A percentile compares a stretch with the other conserved stretches of the same genome.
These are phyloP conservation scores for Nicotiana undulata DNA, from an alignment of 257 asterid genomes.

Conservation along the genomic window DNA sequence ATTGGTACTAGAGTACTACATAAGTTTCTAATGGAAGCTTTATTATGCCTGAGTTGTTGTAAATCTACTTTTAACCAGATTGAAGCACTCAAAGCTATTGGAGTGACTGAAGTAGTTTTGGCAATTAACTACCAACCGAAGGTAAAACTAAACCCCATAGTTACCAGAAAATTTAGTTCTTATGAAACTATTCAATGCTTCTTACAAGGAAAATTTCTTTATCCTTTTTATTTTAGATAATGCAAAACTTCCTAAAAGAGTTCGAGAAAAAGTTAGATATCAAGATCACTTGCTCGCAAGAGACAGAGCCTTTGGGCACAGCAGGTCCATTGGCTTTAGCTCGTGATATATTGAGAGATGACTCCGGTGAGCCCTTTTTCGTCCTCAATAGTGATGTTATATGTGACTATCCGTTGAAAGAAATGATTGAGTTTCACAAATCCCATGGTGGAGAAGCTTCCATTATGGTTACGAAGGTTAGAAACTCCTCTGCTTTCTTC, in stretches of 20 bases:
- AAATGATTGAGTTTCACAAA: slow-evolving; percentile 74
- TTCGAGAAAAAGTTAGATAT: slow-evolving; percentile 66
- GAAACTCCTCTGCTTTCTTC: background rate
- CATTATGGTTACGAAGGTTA: slow-evolving; percentile 61
- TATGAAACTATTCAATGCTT: background rate
- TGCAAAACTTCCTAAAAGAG: slow-evolving; percentile 76
- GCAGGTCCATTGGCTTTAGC: slow-evolving; percentile 97
- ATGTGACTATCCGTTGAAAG: slow-evolving; percentile 65
- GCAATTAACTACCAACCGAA: slow-evolving; percentile 97
- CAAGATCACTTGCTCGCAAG: slow-evolving; percentile 79
- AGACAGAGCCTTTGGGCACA: slow-evolving; percentile 89
- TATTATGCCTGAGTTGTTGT: background rate
- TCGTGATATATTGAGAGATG: slow-evolving; percentile 54
- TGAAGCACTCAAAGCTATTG: slow-evolving; percentile 85
- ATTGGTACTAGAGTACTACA: background rate
- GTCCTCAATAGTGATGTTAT: slow-evolving; percentile 84
- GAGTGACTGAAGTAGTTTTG: slow-evolving; percentile 92
- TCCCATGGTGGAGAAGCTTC: slow-evolving; percentile 85
- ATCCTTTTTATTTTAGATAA: slow-evolving; percentile 33
- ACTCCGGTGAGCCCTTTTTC: slow-evolving; percentile 69
- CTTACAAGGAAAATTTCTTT: background rate
- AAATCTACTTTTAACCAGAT: slow-evolving; percentile 36
- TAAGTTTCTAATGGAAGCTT: background rate
- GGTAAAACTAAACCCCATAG: slow-evolving; percentile 26
- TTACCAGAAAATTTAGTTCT: background rate